Evolutionary conservation across 192 early-diverging fungal genomes (phyloP).

Genomic region (Paraglomus occultum): DNA sequence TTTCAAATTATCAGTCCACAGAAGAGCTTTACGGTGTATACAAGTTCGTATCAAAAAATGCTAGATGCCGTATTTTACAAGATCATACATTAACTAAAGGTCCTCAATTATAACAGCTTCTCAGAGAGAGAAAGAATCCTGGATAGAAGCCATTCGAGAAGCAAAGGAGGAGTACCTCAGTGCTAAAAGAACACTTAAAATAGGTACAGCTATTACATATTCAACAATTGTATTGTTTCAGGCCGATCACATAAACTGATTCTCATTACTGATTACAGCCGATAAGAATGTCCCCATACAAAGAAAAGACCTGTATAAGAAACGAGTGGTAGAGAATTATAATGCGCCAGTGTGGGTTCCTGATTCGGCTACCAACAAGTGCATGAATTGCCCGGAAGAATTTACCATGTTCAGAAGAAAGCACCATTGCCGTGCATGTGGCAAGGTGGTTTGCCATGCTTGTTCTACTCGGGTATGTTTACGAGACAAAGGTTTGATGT

Average conservation of each 20-base stretch:
- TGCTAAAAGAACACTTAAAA: conserved; percentile 60
- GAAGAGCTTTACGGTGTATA: conserved; percentile 79
- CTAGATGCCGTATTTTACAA: neutral
- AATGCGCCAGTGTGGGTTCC: conserved; percentile 73
- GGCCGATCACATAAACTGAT: neutral
- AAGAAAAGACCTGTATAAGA: conserved; percentile 32
- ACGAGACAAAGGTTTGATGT: conserved; percentile 9
- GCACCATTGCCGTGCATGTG: conserved; percentile 80
- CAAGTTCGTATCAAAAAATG: neutral
- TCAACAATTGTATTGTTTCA: neutral
- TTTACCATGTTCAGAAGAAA: conserved; percentile 68
- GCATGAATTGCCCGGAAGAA: conserved; percentile 70
- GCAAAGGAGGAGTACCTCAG: conserved; percentile 57
- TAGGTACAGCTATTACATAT: conserved; percentile 26
- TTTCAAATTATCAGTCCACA: conserved; percentile 80
- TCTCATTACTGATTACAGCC: neutral
- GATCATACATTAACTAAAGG: too few relatives aligned
- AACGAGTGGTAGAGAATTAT: conserved; percentile 66
- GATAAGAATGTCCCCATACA: neutral
- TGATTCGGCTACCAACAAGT: conserved; percentile 59
- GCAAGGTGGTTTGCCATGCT: conserved; percentile 74
- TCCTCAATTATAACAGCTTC: conserved; percentile 36
- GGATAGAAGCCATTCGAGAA: conserved; percentile 60
- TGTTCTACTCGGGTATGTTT: conserved; percentile 61
- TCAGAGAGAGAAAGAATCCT: conserved; percentile 53